Base-by-base conservation (phyloP, 441 rosid genomes). In the Erysimum cheiri region DNA sequence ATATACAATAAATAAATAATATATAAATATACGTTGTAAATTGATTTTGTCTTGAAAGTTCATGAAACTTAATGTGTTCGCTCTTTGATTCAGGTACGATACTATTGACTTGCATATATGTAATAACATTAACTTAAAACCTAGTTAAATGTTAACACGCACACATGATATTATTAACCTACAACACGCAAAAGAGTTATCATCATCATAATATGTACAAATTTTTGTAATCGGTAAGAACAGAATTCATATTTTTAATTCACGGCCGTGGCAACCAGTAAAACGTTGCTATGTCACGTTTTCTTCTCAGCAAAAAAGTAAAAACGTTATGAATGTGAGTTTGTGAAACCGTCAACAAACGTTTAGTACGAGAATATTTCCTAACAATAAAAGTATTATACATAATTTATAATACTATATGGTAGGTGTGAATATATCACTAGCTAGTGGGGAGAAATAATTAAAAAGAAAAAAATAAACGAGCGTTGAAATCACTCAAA, bases 401-500 rank as follows among this genome's bases (percentile, higher is more conserved):
- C 24, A 22, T 22, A 22, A 22, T 22, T 22, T 22, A 22, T 61
- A 15, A 10, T 28, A 5, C 15, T 44, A 6, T 44, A 6, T n/a
- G 22, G 28, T 60, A 15, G 40, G n/a, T n/a, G 50, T 36, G 41
- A 17, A 32, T 13, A 2, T 22, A 22, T 22, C 24, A 56, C 4
- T 43, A 43, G 3, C 2, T n/a, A n/a, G n/a, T n/a, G n/a, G 19
- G 29, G 10, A 1, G 29, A 22, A n/a, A 14, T 2, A 1, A 3
- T n/a, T 11, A 32, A 32, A 32, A 15, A 5, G 37, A 22, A 41
- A 59, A 1, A 49, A 49, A 49, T 6, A 49, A 24, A 49, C 15
- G 69, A 64, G 76, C 81, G 79, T 84, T 76, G 40, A 78, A 75
- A 78, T 77, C 74, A 76, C 87, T 82, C 57, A 85, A 60, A 54